Evolutionary conservation across 2,329 filamentous ascomycete genomes (phyloP).

Genomic region (Amauroascus niger): DNA sequence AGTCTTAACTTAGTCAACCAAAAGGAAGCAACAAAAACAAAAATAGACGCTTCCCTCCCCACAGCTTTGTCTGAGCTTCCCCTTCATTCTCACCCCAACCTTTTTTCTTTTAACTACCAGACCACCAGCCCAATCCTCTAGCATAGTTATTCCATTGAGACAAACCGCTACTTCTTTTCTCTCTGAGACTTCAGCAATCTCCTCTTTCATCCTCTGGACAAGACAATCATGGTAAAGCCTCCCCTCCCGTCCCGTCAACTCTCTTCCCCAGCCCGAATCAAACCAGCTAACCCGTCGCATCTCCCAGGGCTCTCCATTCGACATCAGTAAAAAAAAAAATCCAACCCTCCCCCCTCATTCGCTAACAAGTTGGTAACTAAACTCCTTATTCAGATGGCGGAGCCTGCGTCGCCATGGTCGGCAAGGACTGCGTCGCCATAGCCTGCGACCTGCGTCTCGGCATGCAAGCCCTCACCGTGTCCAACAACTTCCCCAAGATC

Average conservation of each 20-base stretch:
- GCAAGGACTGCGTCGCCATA: slow-evolving; percentile 99
- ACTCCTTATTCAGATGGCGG: slow-evolving; percentile 54
- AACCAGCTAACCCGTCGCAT: slow-evolving; percentile 2
- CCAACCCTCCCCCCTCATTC: slow-evolving; percentile 6
- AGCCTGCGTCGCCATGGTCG: slow-evolving; percentile 96
- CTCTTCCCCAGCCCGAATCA: neutral
- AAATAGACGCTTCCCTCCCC: too few relatives aligned
- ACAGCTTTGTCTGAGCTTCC: neutral
- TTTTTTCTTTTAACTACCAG: neutral
- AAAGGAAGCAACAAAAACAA: slow-evolving; percentile 14
- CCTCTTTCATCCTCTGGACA: neutral
- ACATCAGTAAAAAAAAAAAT: slow-evolving; percentile 63
- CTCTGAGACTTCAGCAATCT: neutral
- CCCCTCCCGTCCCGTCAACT: neutral
- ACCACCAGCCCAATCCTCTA: neutral
- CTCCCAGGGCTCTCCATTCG: slow-evolving; percentile 76
- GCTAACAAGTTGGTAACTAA: slow-evolving; percentile 17
- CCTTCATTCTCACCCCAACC: neutral
- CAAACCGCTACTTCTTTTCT: too few relatives aligned
- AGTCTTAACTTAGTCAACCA: neutral
- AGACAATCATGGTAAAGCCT: slow-evolving; percentile 7
- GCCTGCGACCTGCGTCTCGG: slow-evolving; percentile 97
- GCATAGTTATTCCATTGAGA: neutral
- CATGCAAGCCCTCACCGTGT: slow-evolving; percentile 90
- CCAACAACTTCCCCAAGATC: slow-evolving; percentile 99